Evolutionary conservation across 2,329 filamentous ascomycete genomes (phyloP).

Genomic region (Beauveria brongniartii): DNA sequence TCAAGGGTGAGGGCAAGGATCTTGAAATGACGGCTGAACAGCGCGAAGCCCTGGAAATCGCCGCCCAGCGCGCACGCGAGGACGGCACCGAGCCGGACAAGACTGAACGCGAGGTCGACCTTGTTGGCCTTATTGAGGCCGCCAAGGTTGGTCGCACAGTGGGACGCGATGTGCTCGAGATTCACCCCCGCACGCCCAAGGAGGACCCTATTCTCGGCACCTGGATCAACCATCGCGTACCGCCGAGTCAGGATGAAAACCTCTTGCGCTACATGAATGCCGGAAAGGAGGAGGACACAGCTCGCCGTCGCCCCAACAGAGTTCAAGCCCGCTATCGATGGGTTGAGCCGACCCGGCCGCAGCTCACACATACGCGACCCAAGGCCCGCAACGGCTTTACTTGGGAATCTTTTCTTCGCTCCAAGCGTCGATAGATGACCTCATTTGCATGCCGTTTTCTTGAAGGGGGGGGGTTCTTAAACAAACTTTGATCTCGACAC

Average conservation of each 20-base stretch:
- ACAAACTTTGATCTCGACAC: too few species aligned
- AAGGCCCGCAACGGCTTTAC: constrained; percentile 14
- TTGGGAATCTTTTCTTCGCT: constrained; percentile 18
- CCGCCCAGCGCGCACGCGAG: constrained; percentile 6
- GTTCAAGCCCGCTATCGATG: constrained; percentile 12
- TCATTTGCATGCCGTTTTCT: not conserved
- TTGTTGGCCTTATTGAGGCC: constrained; percentile 24
- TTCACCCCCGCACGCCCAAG: constrained; percentile 32
- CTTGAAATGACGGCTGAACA: constrained; percentile 18
- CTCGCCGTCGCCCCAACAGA: not conserved
- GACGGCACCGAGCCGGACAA: constrained; percentile 8
- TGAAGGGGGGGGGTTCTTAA: not conserved
- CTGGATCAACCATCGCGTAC: constrained; percentile 21
- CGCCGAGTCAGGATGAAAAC: constrained; percentile 32
- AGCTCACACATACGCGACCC: constrained; percentile 6
- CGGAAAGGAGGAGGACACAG: constrained; percentile 1
- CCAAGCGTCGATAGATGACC: constrained; percentile 18
- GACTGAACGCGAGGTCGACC: constrained; percentile 19
- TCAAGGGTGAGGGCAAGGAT: constrained; percentile 12
- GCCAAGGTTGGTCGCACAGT: constrained; percentile 21
- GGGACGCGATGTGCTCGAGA: constrained; percentile 26
- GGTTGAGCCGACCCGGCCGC: constrained; percentile 17
- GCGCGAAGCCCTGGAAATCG: constrained; percentile 14
- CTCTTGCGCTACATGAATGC: constrained; percentile 23
- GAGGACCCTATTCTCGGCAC: constrained; percentile 30